Evolutionary conservation across 805 yeast species (phyloP).

Genomic region (Torulaspora maleeae): DNA sequence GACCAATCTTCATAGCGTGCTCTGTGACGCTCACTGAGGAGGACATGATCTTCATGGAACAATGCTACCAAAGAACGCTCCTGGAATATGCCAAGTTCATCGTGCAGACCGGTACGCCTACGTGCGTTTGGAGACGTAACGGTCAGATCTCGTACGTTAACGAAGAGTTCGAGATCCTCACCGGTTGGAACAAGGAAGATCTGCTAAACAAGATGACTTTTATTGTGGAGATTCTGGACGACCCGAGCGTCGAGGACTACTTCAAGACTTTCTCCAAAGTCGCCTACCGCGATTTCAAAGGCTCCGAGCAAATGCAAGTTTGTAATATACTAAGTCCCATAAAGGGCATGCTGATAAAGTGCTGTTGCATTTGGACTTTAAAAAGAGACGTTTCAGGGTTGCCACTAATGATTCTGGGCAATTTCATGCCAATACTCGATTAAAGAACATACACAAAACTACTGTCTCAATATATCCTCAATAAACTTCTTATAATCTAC

Average conservation of each 20-base stretch:
- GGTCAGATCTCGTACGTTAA: slow-evolving; percentile 95
- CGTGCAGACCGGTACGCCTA: slow-evolving; percentile 84
- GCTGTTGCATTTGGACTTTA: slow-evolving; percentile 87
- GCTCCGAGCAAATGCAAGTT: slow-evolving; percentile 82
- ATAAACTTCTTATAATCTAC: slow-evolving; percentile 94
- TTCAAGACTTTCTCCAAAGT: slow-evolving; percentile 78
- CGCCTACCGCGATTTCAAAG: slow-evolving; percentile 87
- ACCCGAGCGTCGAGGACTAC: slow-evolving; percentile 78
- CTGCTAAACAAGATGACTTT: slow-evolving; percentile 64
- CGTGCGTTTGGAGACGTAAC: slow-evolving; percentile 91
- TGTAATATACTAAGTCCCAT: slow-evolving; percentile 70
- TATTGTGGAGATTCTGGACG: slow-evolving; percentile 80
- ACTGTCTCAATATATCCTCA: slow-evolving; percentile 88
- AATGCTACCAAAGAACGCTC: slow-evolving; percentile 88
- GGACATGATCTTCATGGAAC: slow-evolving; percentile 92
- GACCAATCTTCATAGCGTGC: slow-evolving; percentile 92
- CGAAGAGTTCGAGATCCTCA: slow-evolving; percentile 83
- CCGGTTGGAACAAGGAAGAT: slow-evolving; percentile 82
- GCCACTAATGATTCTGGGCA: slow-evolving; percentile 95
- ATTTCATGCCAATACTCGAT: slow-evolving; percentile 67
- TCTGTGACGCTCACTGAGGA: slow-evolving; percentile 84
- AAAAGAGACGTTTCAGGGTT: slow-evolving; percentile 94
- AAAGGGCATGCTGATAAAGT: slow-evolving; percentile 49
- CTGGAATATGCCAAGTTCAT: slow-evolving; percentile 85
- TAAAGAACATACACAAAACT: slow-evolving; percentile 15